phyloP scores from a whole-genome alignment of 1,284 basidiomycete species.

The Rhodofomes roseus region DNA sequence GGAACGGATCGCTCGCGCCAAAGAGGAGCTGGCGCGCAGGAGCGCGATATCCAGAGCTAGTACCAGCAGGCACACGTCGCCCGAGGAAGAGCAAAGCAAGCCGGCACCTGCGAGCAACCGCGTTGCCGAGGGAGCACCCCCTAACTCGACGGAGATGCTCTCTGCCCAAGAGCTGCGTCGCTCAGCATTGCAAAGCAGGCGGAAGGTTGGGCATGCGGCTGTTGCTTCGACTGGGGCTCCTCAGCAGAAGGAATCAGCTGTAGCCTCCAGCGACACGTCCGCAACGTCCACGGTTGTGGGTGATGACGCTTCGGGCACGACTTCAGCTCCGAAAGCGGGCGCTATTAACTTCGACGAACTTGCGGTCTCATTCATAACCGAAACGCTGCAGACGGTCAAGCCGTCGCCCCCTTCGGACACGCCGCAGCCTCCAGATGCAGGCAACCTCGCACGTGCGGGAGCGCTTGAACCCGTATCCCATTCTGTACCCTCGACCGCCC shows the following conservation, averaged over 20 bases:
- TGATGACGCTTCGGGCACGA: background rate
- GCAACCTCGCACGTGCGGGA: background rate
- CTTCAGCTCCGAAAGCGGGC: background rate
- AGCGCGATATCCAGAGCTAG: background rate
- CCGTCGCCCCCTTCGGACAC: background rate
- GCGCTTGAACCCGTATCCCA: background rate
- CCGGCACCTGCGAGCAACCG: background rate
- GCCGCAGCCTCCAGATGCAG: too few species aligned
- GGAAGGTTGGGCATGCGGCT: background rate
- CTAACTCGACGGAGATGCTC: background rate
- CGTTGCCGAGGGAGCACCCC: background rate
- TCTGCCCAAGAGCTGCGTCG: background rate
- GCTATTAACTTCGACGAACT: constrained; percentile 6
- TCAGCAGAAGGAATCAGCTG: background rate
- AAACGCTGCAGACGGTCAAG: constrained; percentile 42
- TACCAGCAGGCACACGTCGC: background rate
- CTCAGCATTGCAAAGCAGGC: background rate
- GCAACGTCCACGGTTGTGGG: too few species aligned
- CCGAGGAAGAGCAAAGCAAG: background rate
- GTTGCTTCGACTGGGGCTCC: background rate
- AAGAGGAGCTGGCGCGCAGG: constrained; percentile 26
- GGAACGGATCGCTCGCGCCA: constrained; percentile 35
- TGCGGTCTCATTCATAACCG: constrained; percentile 25
- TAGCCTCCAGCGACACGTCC: too few species aligned
- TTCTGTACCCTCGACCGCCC: background rate